phyloP scores from a whole-genome alignment of 2,329 filamentous ascomycete genomes.

The Calycina herbarum region DNA sequence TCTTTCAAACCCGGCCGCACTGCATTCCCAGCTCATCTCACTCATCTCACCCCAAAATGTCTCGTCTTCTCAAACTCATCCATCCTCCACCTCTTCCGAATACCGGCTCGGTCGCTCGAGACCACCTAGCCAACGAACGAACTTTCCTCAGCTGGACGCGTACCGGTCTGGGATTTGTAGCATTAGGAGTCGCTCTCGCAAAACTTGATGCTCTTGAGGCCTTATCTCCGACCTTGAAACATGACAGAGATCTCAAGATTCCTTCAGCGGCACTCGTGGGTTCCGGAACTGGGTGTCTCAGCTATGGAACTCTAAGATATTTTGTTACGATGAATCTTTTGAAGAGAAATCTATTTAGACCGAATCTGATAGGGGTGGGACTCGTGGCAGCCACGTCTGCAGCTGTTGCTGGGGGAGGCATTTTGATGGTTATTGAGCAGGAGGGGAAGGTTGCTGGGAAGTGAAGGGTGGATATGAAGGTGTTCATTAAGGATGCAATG shows the following conservation, averaged over 20 bases:
- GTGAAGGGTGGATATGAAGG: background rate
- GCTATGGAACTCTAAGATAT: slow-evolving; percentile 49
- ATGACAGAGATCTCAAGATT: slow-evolving; percentile 38
- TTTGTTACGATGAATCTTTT: slow-evolving; percentile 46
- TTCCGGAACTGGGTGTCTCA: slow-evolving; percentile 46
- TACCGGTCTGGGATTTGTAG: slow-evolving; percentile 52
- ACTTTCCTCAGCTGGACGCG: slow-evolving; percentile 54
- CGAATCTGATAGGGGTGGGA: slow-evolving; percentile 77
- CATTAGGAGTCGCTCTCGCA: slow-evolving; percentile 50
- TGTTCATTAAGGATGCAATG: background rate
- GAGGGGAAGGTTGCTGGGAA: slow-evolving; percentile 17
- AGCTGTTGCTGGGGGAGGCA: slow-evolving; percentile 24
- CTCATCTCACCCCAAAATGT: slow-evolving; percentile 15
- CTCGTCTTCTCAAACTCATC: slow-evolving; percentile 25
- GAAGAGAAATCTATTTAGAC: slow-evolving; percentile 45
- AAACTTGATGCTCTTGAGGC: slow-evolving; percentile 48
- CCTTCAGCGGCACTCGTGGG: slow-evolving; percentile 45
- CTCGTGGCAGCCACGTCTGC: slow-evolving; percentile 73
- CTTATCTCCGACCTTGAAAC: slow-evolving; percentile 27
- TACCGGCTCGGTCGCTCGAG: slow-evolving; percentile 50
- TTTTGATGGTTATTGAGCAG: slow-evolving; percentile 25
- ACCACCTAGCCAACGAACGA: slow-evolving; percentile 51
- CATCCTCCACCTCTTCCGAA: slow-evolving; percentile 36
- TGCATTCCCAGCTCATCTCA: background rate
- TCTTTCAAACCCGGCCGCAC: background rate